phyloP scores from a whole-genome alignment of 2,329 filamentous ascomycete species.

The Ophiostoma perfectum region DNA sequence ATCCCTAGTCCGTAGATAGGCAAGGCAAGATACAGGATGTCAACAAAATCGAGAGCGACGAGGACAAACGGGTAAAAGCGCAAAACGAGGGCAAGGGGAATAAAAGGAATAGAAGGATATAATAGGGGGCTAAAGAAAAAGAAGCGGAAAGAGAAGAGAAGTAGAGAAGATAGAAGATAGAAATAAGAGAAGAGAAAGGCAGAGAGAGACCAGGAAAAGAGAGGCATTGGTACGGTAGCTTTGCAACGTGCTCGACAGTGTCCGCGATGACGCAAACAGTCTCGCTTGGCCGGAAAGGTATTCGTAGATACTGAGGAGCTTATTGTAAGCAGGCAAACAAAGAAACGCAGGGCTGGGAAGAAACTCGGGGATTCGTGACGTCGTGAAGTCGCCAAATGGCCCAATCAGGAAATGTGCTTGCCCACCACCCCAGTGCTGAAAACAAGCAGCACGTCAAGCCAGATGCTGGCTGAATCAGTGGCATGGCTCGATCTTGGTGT shows the following conservation, averaged over 20 bases:
- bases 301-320: no score
- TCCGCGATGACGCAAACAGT: neutral
- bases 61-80: neutral
- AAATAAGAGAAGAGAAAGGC: neutral
- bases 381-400: conserved; percentile 13
- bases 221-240: no score
- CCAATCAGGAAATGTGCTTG: neutral
- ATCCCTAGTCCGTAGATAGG: neutral
- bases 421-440: neutral
- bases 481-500: neutral
- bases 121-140: no score
- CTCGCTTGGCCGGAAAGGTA: no score
- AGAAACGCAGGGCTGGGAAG: conserved; percentile 13
- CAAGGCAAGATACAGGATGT: neutral
- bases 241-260: neutral
- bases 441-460: no score
- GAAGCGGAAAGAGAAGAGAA: neutral
- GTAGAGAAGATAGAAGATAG: neutral
- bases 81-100: no score
- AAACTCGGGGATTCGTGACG: neutral
- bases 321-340: neutral
- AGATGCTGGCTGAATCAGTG: neutral
- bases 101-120: neutral
- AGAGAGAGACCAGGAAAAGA: neutral
- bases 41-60: neutral